These are phyloP conservation scores for Wickerhamiella australiensis DNA, from an alignment of 805 yeast species.

Conservation along the genomic window DNA sequence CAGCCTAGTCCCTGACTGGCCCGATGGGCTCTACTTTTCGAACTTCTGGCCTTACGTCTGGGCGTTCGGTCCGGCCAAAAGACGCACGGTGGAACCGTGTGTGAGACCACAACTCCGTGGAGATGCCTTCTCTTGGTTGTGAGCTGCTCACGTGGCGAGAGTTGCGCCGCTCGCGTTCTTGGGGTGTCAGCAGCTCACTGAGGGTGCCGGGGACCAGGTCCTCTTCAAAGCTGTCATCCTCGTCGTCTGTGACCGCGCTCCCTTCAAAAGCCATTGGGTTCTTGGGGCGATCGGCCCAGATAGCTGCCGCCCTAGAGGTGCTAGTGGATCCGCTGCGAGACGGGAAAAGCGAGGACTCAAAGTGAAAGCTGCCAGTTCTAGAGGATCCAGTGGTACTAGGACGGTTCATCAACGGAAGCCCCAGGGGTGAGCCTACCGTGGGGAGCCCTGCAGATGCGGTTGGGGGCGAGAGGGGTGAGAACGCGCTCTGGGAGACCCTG, in stretches of 20 bases:
- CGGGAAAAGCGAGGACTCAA: conserved; percentile 13
- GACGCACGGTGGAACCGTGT: conserved; percentile 16
- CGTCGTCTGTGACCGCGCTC: conserved; percentile 33
- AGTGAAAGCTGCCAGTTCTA: conserved; percentile 11
- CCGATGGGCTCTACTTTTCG: conserved; percentile 10
- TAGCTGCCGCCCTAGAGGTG: conserved; percentile 8
- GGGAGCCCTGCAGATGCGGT: conserved; percentile 1
- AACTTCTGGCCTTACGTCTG: conserved; percentile 1
- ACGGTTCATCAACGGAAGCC: conserved; percentile 2
- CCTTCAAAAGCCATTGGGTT: conserved; percentile 21
- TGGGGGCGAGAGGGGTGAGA: background rate
- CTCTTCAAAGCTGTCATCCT: conserved; percentile 45
- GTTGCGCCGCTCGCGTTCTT: conserved; percentile 57
- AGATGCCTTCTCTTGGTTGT: conserved; percentile 6
- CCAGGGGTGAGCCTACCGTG: conserved; percentile 6
- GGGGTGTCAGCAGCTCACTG: conserved; percentile 72
- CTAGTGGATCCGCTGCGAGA: conserved; percentile 7
- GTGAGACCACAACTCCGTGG: conserved; percentile 16
- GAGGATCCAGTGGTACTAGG: conserved; percentile 10
- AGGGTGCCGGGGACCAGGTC: conserved; percentile 74
- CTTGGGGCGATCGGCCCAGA: conserved; percentile 18
- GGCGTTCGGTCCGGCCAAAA: conserved; percentile 13
- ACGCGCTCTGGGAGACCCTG: background rate
- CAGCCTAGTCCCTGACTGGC: background rate
- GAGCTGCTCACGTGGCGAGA: conserved; percentile 33